Base-by-base conservation (phyloP, 129 eudicot species). In the Helianthus tuberosus region DNA sequence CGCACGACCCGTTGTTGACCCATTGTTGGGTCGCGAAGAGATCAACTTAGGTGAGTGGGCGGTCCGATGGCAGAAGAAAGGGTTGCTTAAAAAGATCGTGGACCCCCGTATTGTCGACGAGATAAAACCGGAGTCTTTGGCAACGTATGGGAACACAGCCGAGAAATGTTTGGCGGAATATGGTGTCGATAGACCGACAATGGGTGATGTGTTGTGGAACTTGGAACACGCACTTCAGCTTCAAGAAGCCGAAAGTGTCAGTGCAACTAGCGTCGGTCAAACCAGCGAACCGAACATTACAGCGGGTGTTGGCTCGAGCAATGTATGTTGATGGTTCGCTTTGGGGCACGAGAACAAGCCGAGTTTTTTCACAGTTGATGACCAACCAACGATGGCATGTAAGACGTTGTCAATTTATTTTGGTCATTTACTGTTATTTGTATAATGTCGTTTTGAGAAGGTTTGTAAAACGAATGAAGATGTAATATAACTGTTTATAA, bases 191-290 rank as follows among this genome's bases (percentile, higher is more conserved):
- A 89, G 97, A 74, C 97, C 97, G 2, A 83, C 89, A 2, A 92
- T 92, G 91, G 96, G 96, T 15, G 96, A 92, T 59, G 97, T 92
- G 9, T 64, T 91, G 76, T 91, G 97, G 97, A 91, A 89, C 54
- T 74, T 91, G 85, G 97, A 91, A 61, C 65, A 77, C 53, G 89
- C 93, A 44, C 88, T 89, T 74, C 96, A 87, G 82, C 88, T 92
- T 39, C 97, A 92, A 43, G 88, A 82, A 79, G 72, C 65, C 7
- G 74, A 52, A 61, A 61, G 74, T 25, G 82, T 47, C 66, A 25
- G 61, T 59, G 57, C 54, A 6, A 47, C 70, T 4, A 73, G 51
- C 20, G 25, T 38, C 16, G 43, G 32, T 32, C 74, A 60, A 44
- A 29, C 61, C 11, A 32, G 43, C 76, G 59, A 63, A 25, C 69